Base-by-base conservation (phyloP, 148 eudicot species). In the Talinum fruticosum region DNA sequence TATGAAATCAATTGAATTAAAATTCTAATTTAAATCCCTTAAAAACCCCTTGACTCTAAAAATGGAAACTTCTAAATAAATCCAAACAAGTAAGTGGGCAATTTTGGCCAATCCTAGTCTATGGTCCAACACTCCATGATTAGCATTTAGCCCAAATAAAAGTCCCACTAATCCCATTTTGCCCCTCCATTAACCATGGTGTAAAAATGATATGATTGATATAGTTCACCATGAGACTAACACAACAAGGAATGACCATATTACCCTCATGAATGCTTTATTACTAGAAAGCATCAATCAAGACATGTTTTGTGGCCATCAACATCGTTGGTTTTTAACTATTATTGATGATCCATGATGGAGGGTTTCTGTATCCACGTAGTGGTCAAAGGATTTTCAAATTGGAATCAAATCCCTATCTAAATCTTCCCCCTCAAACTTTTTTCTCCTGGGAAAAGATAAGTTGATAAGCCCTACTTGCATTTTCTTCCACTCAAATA, bases 401-500 rank as follows among this genome's bases (percentile, higher is more conserved):
- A 59, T 59, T 59, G 13, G 64, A 59, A 59, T 59, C 64, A 24
- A 59, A 59, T 59, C 64, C 28, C 64, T n/a, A 59, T 59, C 64
- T n/a, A 59, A 59, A 59, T 59, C 64, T 59, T 59, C 29, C 28
- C 64, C 29, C 12, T 8, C 1, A 54, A 59, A 24, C 64, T n/a
- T 59, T 59, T 59, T 59, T 59, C 64, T n/a, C 64, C 64, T 59
- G 64, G 12, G 2, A 59, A 59, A 59, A 59, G 64, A 59, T 59
- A n/a, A 24, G 28, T 59, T 59, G 64, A 59, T n/a, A 59, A 59
- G 64, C 64, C 64, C 64, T 59, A 59, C 64, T 59, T 59, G 64
- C 64, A 59, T 59, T 59, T 59, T 59, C 64, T 59, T 59, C 64
- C 64, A 59, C 64, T 59, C 64, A 59, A 59, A 59, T n/a, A 59